A percentile compares a stretch with the other conserved stretches of the same genome.
These are phyloP conservation scores for Macadamia tetraphylla DNA, from an alignment of 164 flowering plant species.

Conservation along the genomic window DNA sequence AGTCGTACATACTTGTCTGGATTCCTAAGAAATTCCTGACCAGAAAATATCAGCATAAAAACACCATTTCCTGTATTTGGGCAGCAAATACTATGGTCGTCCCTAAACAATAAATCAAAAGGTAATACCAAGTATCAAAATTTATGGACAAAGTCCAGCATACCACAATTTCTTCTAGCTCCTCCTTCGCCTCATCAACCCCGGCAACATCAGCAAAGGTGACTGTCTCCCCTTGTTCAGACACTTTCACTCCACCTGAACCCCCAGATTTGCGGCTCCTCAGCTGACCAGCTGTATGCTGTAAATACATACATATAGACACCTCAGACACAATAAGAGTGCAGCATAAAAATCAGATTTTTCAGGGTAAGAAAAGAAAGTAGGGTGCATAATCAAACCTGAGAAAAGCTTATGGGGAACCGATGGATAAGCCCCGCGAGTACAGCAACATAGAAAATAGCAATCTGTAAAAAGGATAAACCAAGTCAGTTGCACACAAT, in stretches of 20 bases:
- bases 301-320: slow-evolving; percentile 18
- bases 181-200: slow-evolving; percentile 99
- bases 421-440: slow-evolving; percentile 84
- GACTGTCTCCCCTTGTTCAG: slow-evolving; percentile 75
- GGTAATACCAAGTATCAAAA: not conserved
- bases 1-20: slow-evolving; percentile 78
- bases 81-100: not conserved
- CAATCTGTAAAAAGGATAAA: slow-evolving; percentile 53
- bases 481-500: slow-evolving; percentile 4
- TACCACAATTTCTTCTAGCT: slow-evolving; percentile 99
- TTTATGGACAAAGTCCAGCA: slow-evolving; percentile 8
- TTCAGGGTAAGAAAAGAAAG: slow-evolving; percentile 8
- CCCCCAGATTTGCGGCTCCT: slow-evolving; percentile 77
- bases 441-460: slow-evolving; percentile 81
- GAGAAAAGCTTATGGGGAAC: slow-evolving; percentile 81
- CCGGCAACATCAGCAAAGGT: slow-evolving; percentile 99
- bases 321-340: slow-evolving; percentile 6
- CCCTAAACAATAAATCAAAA: not conserved
- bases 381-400: slow-evolving; percentile 35
- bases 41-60: slow-evolving; percentile 22
- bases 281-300: slow-evolving; percentile 84
- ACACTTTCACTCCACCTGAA: slow-evolving; percentile 61
- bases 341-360: slow-evolving; percentile 1
- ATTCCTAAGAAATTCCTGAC: slow-evolving; percentile 89
- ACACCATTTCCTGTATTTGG: slow-evolving; percentile 4